These are phyloP conservation scores for Xylariaceae sp. DNA, from an alignment of 2,329 filamentous ascomycete genomes.

Conservation along the genomic window DNA sequence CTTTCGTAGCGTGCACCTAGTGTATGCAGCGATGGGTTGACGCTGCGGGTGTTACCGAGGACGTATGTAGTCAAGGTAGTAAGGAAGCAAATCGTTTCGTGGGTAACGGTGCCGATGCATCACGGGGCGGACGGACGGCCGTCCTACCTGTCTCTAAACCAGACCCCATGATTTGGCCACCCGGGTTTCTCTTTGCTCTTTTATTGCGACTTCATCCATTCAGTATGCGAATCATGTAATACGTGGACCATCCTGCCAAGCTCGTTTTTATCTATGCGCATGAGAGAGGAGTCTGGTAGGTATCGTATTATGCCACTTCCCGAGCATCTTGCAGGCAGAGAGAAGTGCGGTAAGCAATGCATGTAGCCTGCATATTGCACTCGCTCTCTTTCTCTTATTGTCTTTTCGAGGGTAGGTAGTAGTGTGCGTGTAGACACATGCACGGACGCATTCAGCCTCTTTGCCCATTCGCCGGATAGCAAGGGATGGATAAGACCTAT, in stretches of 20 bases:
- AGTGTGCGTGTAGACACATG: not conserved
- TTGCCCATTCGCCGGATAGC: not conserved
- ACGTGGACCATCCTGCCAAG: not conserved
- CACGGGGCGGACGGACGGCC: not conserved
- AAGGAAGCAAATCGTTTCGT: not conserved
- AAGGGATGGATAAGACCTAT: no score
- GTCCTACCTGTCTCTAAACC: not conserved
- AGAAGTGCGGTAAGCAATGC: conserved; percentile 24
- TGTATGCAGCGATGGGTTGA: not conserved
- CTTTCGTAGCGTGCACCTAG: not conserved
- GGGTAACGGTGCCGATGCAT: not conserved
- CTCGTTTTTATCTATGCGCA: conserved; percentile 5
- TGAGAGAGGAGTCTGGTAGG: conserved; percentile 9
- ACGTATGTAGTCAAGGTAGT: no score
- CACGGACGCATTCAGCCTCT: not conserved
- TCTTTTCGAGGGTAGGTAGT: not conserved
- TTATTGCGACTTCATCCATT: not conserved
- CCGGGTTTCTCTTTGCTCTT: not conserved
- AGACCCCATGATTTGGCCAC: not conserved
- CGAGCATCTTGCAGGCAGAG: conserved; percentile 22
- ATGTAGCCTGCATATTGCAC: conserved; percentile 7
- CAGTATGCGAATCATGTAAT: not conserved
- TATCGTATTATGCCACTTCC: conserved; percentile 26
- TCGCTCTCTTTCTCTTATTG: not conserved
- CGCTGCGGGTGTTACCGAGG: not conserved